These are phyloP conservation scores for Pleurotus sapidus DNA, from an alignment of 768 basidiomycete genomes.

Conservation along the genomic window DNA sequence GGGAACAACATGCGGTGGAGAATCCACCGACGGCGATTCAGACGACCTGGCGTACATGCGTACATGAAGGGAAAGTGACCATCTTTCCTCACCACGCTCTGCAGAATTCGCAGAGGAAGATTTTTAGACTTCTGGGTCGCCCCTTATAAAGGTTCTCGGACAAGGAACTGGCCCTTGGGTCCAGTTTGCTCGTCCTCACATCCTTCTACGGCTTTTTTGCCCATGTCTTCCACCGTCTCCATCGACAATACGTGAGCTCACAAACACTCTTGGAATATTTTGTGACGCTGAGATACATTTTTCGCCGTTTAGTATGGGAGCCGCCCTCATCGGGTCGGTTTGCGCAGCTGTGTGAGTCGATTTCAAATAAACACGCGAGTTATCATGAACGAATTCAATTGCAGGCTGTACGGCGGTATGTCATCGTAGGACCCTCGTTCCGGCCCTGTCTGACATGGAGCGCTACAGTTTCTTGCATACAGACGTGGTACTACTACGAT, in stretches of 20 bases:
- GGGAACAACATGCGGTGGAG: too few species aligned
- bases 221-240: background rate
- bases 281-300: background rate
- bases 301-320: slow-evolving; percentile 39
- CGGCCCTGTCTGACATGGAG: background rate
- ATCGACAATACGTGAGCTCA: slow-evolving; percentile 5
- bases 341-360: slow-evolving; percentile 40
- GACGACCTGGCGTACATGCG: too few species aligned
- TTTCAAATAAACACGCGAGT: background rate
- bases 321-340: slow-evolving; percentile 48
- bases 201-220: background rate
- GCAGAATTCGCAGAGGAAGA: slow-evolving; percentile 5
- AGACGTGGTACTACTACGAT: slow-evolving; percentile 54
- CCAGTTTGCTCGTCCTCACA: background rate
- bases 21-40: too few species aligned
- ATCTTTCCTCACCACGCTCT: background rate
- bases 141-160: background rate
- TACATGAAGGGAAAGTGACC: too few species aligned
- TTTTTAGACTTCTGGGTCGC: background rate
- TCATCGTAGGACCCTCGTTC: background rate
- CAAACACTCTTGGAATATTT: too few species aligned
- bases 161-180: background rate
- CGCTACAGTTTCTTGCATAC: slow-evolving; percentile 48
- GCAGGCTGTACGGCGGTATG: slow-evolving; percentile 53
- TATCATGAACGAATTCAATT: background rate